Conservation (phyloP, 441 rosid species). For the Populus hybrid region DNA sequence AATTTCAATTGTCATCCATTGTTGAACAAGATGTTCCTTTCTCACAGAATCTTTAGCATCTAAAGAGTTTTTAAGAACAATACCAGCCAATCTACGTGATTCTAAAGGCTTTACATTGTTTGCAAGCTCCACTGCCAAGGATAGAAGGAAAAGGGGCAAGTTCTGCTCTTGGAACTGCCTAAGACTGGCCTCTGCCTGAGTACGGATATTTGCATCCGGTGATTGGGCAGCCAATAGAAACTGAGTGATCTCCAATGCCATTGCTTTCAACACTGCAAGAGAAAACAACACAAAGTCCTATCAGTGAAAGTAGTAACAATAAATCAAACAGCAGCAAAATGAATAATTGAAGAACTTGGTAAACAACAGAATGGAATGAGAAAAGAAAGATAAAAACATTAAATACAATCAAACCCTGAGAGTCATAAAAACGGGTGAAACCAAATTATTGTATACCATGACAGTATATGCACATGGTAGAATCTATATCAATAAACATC, state of each 20-base stretch:
- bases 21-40: constrained; percentile 68
- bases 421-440: not conserved
- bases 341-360: not conserved
- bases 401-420: not conserved
- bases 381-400: not conserved
- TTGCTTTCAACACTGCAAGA: constrained; percentile 31
- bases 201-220: constrained; percentile 59
- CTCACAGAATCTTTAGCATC: constrained; percentile 73
- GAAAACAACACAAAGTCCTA: not conserved
- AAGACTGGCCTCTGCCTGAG: constrained; percentile 68
- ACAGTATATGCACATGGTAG: not conserved
- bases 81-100: constrained; percentile 90
- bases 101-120: constrained; percentile 72
- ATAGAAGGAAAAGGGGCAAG: constrained; percentile 61
- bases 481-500: not conserved
- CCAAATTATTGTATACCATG: not conserved
- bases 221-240: constrained; percentile 81
- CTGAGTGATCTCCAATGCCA: constrained; percentile 86
- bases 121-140: constrained; percentile 73
- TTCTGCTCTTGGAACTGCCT: constrained; percentile 76
- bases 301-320: not conserved
- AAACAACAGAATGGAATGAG: not conserved
- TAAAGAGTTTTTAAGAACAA: constrained; percentile 78
- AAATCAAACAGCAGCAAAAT: not conserved
- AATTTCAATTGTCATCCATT: constrained; percentile 64